phyloP scores from a whole-genome alignment of 306 rosid genomes.

The Vicia faba region DNA sequence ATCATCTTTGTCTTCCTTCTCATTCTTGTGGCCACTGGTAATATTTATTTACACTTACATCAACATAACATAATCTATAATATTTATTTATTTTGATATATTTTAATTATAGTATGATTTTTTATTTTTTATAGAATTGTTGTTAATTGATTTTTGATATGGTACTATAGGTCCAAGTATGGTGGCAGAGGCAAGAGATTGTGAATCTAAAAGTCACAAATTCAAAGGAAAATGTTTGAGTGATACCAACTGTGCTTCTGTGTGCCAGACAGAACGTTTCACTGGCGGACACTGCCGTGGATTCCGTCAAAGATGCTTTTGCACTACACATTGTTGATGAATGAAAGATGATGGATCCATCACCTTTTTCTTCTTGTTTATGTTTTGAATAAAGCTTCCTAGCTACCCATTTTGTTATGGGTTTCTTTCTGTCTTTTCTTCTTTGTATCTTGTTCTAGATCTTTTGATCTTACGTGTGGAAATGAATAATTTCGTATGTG shows the following conservation, averaged over 20 bases:
- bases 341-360: neutral
- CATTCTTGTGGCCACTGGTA: constrained; percentile 60
- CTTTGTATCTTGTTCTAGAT: neutral
- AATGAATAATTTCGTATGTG: neutral
- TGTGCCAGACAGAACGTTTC: constrained; percentile 58
- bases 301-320: constrained; percentile 62
- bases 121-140: neutral
- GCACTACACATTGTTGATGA: constrained; percentile 44
- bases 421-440: neutral
- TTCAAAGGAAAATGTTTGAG: constrained; percentile 58
- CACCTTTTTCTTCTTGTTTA: constrained; percentile 3
- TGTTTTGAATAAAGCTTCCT: neutral
- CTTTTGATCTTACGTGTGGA: neutral
- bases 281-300: constrained; percentile 61
- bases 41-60: neutral
- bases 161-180: constrained; percentile 40
- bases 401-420: neutral
- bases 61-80: neutral
- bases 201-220: constrained; percentile 53
- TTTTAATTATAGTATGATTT: neutral
- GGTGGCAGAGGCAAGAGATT: constrained; percentile 57
- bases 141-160: neutral
- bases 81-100: neutral
- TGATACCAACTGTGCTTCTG: constrained; percentile 47
- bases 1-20: constrained; percentile 47